Evolutionary conservation across 257 asterid genomes (phyloP), one percentile per base, ranked within the genome.

Genomic region (Echites panduratus): DNA sequence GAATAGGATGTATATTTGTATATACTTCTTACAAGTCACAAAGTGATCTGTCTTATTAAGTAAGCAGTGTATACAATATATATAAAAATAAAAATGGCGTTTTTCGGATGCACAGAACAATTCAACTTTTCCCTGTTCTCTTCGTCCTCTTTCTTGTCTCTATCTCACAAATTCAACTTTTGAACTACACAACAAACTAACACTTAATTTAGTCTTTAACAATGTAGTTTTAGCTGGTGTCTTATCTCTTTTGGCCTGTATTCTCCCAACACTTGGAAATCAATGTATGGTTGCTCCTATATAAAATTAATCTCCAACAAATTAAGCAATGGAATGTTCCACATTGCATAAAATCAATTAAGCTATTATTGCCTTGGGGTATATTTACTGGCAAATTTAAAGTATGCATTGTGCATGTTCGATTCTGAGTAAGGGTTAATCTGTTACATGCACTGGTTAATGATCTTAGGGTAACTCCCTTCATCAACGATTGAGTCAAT

Each of bases 91-190:
- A 19, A 63, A 63, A 62, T 29, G 13, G n/a, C 47, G 7, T 7
- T 38, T 40, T 64, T 19, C 27, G 2, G 7, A 19, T 64, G 16
- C 14, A 38, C 9, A 64, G 7, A 62, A 27, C 47, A 20, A 1
- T 47, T 7, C 56, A 22, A 44, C 76, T 44, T 45, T 56, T 48
- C 50, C 70, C 70, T 73, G 70, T 59, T 52, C 38, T 73, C 45
- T 70, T 73, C 70, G 38, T 32, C 38, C 32, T 16, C 35, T 72
- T 72, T 45, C 44, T 57, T 57, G 76, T 72, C 59, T 38, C 27
- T 38, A 17, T 63, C 68, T 48, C 48, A 17, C 35, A 14, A 63
- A 32, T 63, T 63, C 68, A 63, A 63, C 68, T 63, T 35, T 38
- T 47, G 38, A 35, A 8, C 0, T 2, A n/a, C 3, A 40, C 0